Percentiles rank a stretch among this genome's conserved stretches.
Evolutionary conservation across 2,329 filamentous ascomycete genomes (phyloP).

Genomic region (Penicillium italicum): DNA sequence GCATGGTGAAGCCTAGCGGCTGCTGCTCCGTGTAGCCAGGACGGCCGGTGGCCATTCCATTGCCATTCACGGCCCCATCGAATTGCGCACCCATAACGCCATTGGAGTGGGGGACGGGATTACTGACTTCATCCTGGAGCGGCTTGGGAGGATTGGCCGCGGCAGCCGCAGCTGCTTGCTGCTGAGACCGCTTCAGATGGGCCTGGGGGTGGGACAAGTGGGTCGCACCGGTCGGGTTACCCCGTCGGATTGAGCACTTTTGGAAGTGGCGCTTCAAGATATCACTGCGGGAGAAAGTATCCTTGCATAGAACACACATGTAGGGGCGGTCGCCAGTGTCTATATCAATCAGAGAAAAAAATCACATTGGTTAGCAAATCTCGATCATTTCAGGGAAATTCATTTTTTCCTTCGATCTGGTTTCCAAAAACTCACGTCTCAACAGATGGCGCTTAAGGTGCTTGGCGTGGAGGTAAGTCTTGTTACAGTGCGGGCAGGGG

Average conservation of each 20-base stretch:
- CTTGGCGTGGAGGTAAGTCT: conserved; percentile 96
- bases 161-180: conserved; percentile 29
- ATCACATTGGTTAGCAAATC: conserved; percentile 24
- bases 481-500: conserved; percentile 95
- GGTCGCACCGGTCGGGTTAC: conserved; percentile 90
- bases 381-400: not conserved
- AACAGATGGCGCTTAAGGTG: conserved; percentile 94
- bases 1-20: conserved; percentile 43
- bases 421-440: conserved; percentile 70
- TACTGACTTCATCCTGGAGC: conserved; percentile 46
- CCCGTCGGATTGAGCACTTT: conserved; percentile 94
- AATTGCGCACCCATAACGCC: conserved; percentile 43
- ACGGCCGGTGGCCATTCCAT: conserved; percentile 38
- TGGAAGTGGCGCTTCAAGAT: conserved; percentile 99
- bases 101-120: conserved; percentile 42
- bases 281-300: conserved; percentile 96
- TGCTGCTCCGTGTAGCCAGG: conserved; percentile 42
- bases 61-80: conserved; percentile 44
- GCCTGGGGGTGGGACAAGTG: conserved; percentile 91
- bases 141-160: conserved; percentile 42
- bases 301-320: conserved; percentile 95
- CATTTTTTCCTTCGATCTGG: not conserved
- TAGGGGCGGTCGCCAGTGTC: conserved; percentile 98
- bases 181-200: conserved; percentile 70
- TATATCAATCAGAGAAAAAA: conserved; percentile 39